A percentile compares a stretch with the other conserved stretches of the same genome.
phyloP scores from a whole-genome alignment of 2,329 filamentous ascomycete genomes.

The Macroventuria anomochaeta region DNA sequence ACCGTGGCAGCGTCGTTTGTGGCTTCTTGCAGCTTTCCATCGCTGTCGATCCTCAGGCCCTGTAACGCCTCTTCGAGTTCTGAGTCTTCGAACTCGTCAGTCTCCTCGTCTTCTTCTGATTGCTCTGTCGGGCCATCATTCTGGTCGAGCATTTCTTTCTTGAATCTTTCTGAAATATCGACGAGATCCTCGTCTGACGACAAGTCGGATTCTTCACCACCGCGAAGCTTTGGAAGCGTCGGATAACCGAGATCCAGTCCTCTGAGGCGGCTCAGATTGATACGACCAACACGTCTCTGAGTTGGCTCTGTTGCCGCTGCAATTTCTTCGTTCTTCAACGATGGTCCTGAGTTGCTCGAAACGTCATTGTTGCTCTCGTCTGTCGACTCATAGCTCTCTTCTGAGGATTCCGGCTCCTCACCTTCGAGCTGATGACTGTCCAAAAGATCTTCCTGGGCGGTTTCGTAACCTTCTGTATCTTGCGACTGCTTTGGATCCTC shows the following conservation, averaged over 20 bases:
- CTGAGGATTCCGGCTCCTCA: constrained; percentile 10
- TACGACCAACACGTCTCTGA: constrained; percentile 28
- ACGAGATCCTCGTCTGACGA: constrained; percentile 4
- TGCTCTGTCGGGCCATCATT: not conserved
- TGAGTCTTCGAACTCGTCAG: constrained; percentile 32
- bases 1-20: not conserved
- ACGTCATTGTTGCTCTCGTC: constrained; percentile 10
- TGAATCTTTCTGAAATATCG: not conserved
- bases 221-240: constrained; percentile 10
- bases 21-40: not conserved
- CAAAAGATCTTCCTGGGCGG: constrained; percentile 37
- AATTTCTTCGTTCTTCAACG: not conserved
- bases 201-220: not conserved
- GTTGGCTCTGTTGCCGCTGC: not conserved
- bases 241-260: constrained; percentile 30
- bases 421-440: constrained; percentile 34
- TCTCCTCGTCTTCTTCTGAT: not conserved
- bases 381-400: constrained; percentile 1
- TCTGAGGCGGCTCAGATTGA: constrained; percentile 24
- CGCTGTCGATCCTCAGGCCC: constrained; percentile 21
- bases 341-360: not conserved
- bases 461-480: constrained; percentile 42
- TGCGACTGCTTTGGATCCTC: constrained; percentile 29
- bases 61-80: constrained; percentile 36
- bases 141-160: not conserved